Base-by-base conservation (phyloP, 2,329 filamentous ascomycete genomes). In the Penicillium sp. region DNA sequence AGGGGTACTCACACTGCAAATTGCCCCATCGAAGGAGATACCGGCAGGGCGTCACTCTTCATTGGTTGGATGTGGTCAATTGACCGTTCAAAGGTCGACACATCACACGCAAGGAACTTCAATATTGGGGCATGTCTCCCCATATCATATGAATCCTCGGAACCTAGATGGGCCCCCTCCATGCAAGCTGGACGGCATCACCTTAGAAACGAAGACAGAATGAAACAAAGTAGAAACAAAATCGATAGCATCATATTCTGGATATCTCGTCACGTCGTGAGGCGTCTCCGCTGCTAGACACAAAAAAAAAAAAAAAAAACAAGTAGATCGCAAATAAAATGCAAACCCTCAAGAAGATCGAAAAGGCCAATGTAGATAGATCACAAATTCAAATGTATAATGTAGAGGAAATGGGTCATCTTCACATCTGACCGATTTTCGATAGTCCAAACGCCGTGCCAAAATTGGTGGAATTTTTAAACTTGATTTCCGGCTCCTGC, bases 391-490 rank as follows among this genome's bases (percentile, higher is more conserved):
- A 38, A 44, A 29, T 33, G 25, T 9, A 44, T 50, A 37, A 49
- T 28, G 20, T 28, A 23, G 20, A 29, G 15, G 44, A 46, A 20
- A 24, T 10, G 42, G 27, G 29, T 18, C 38, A 20, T 31, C n/a
- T 29, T 55, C 42, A 61, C 42, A 55, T 42, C 47, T 52, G 53
- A 31, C 56, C 51, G 25, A 44, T 53, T 40, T 58, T 56, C 8
- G 59, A 54, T 39, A 56, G 39, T 41, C 74, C 73, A 67, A 73
- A 76, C 4, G 72, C 74, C 48, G 71, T 73, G n/a, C 73, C 74
- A 64, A 76, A 75, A 60, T 75, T 75, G 15, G 69, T 74, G 13
- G 68, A 71, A 24, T 71, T 70, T 54, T 67, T 75, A 57, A 76
- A 69, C 53, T 66, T 72, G 49, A 75, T 59, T 57, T 72, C 69